These are phyloP conservation scores for Boletus edulis DNA, from an alignment of 768 basidiomycete species.

Conservation along the genomic window DNA sequence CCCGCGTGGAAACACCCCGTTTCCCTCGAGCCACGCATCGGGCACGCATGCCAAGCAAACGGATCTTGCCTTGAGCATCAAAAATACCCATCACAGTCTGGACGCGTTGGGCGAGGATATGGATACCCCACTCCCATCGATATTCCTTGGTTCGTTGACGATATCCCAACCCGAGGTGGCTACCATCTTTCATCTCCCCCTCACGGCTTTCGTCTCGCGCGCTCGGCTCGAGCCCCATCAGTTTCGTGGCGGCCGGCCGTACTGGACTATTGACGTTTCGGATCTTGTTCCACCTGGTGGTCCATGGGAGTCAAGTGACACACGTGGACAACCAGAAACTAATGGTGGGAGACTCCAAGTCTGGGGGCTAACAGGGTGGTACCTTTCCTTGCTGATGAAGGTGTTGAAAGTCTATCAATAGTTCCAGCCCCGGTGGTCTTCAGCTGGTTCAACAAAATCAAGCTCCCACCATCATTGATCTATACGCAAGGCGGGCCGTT, in stretches of 20 bases:
- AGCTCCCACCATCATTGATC: not conserved
- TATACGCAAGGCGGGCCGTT: not conserved
- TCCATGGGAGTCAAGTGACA: constrained; percentile 32
- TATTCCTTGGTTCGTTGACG: constrained; percentile 50
- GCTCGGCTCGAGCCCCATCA: constrained; percentile 47
- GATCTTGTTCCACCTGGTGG: constrained; percentile 42
- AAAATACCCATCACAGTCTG: not conserved
- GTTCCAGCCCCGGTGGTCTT: not conserved
- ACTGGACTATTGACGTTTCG: constrained; percentile 67
- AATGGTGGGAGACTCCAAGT: constrained; percentile 57
- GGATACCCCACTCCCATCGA: constrained; percentile 56
- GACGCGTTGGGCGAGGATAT: not conserved
- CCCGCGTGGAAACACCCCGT: constrained; percentile 11
- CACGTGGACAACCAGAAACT: constrained; percentile 39
- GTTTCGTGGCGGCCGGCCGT: constrained; percentile 55
- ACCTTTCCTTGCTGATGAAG: constrained; percentile 62
- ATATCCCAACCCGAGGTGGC: constrained; percentile 65
- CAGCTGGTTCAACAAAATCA: not conserved
- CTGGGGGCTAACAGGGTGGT: constrained; percentile 87
- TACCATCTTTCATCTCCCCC: constrained; percentile 67
- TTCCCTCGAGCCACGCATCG: not conserved
- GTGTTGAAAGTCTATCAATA: constrained; percentile 47
- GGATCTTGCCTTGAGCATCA: not conserved
- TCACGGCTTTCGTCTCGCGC: constrained; percentile 47
- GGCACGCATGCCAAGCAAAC: constrained; percentile 1